Evolutionary conservation across 768 basidiomycete genomes (phyloP), one percentile per base, ranked within the genome.

Genomic region (Daedaleopsis sinensis): DNA sequence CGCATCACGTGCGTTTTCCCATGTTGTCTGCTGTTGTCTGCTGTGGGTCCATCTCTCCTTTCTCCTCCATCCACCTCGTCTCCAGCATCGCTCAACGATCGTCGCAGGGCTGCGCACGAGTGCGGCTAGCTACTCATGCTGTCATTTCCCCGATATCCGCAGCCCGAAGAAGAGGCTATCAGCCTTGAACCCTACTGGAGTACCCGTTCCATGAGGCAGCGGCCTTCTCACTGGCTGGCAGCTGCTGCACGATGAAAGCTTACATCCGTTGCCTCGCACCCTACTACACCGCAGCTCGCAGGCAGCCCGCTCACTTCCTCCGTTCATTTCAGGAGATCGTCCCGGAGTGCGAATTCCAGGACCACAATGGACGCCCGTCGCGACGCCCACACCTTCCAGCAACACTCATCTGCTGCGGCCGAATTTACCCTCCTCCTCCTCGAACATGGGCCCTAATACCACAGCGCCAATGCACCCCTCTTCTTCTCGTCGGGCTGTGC

Each of bases 41-140:
- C 54, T 64, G 60, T 64, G 60, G 63, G 60, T 66, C 65, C 66
- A 61, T 32, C 46, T 43, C 50, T 39, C 62, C 39, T 52, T 52
- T 16, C 51, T 15, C 37, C 44, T 38, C 50, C 50, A 47, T 46
- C 44, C 51, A 52, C 50, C 19, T 3, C 3, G 27, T 32, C 27
- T 7, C 27, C 27, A 32, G 27, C 27, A 32, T 7, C 27, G 27
- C 7, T 7, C 27, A 32, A 32, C 27, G 27, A 32, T 32, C 27
- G 7, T 32, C 27, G 4, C 27, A 32, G 27, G 7, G 27, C 27
- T 32, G 27, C 27, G 27, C 27, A 7, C 3, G 27, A 32, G 4
- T 3, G 7, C 3, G 27, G 27, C 27, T 32, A 32, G 27, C 27
- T 7, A 3, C 7, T 32, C 27, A 32, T 32, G 27, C 7, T 32